A percentile compares a stretch with the other conserved stretches of the same genome.
Conservation (phyloP, 176 grass and related monocot species). For the Saccharum spontaneum region DNA sequence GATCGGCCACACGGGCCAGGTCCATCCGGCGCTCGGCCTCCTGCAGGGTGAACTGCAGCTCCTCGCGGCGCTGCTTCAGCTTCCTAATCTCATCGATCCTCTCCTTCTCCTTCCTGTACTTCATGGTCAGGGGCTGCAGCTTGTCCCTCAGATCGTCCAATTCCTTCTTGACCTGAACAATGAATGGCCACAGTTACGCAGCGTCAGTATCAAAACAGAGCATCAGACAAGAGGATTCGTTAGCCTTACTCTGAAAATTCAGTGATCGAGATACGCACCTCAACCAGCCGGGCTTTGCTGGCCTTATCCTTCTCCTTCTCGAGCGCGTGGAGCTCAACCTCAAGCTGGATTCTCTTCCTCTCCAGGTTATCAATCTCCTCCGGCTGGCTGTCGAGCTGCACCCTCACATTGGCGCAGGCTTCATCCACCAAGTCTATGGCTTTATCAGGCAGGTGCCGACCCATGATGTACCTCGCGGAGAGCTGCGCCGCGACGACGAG, state of each 20-base stretch:
- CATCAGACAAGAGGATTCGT: neutral
- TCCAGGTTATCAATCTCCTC: slow-evolving; percentile 53
- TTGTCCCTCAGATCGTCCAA: slow-evolving; percentile 66
- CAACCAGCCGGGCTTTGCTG: slow-evolving; percentile 48
- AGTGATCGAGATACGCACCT: slow-evolving; percentile 24
- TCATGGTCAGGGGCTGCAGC: slow-evolving; percentile 53
- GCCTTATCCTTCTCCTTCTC: slow-evolving; percentile 61
- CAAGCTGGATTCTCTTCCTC: slow-evolving; percentile 46
- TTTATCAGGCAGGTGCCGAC: slow-evolving; percentile 63
- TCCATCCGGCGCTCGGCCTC: slow-evolving; percentile 63
- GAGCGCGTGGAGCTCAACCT: slow-evolving; percentile 47
- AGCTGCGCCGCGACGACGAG: slow-evolving; percentile 60
- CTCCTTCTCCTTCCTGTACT: slow-evolving; percentile 60
- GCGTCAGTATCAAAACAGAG: neutral
- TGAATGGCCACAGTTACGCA: neutral
- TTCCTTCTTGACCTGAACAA: slow-evolving; percentile 56
- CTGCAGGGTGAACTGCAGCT: slow-evolving; percentile 53
- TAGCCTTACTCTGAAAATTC: neutral
- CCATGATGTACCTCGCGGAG: slow-evolving; percentile 54
- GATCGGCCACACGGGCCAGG: slow-evolving; percentile 59
- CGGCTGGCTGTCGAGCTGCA: slow-evolving; percentile 59
- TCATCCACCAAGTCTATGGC: slow-evolving; percentile 69
- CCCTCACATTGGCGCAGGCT: slow-evolving; percentile 62
- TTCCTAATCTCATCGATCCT: slow-evolving; percentile 57
- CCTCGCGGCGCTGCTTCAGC: slow-evolving; percentile 61